Evolutionary conservation across 176 grass and related monocot genomes (phyloP), one percentile per base, ranked within the genome.

Genomic region (Aegilops tauschii): DNA sequence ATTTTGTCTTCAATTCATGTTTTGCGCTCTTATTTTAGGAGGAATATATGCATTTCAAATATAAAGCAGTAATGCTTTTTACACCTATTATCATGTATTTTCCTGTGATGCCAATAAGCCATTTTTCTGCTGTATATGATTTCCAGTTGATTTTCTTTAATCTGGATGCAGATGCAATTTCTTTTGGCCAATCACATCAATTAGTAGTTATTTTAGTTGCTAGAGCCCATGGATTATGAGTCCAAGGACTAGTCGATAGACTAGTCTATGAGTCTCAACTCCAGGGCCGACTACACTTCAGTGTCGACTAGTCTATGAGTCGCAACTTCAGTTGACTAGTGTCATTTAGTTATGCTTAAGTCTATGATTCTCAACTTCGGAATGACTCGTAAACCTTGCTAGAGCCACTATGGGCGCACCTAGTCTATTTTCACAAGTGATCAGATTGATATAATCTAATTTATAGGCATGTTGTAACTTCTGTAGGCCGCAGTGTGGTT

Each of bases 361-460:
- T 36, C 35, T 36, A 36, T 36, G 35, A 36, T 6, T 36, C 35
- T 36, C 35, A 36, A 36, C 35, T 6, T 36, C 35, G 35, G 35
- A 36, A 36, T 36, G 35, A 36, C 35, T 36, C 6, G 35, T 36
- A 36, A 36, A 36, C 35, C 35, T 36, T 36, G 35, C 35, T 36
- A 36, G 35, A 36, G 35, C 14, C 5, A 73, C n/a, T 75, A 30
- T 30, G 12, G 35, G 54, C 13, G 25, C 35, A 45, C n/a, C 35
- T 62, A 36, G 3, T 61, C 73, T 61, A 84, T 84, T 28, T 9
- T 76, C 45, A 6, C 56, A 84, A 64, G 6, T 84, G 82, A 14
- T 14, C 5, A 45, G 20, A 40, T 29, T 13, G 54, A 42, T 45
- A 45, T 84, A 5, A 25, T 65, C 32, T 82, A 36, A 39, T 66